phyloP scores from a whole-genome alignment of 1,284 basidiomycete genomes.

The Moesziomyces sp. region DNA sequence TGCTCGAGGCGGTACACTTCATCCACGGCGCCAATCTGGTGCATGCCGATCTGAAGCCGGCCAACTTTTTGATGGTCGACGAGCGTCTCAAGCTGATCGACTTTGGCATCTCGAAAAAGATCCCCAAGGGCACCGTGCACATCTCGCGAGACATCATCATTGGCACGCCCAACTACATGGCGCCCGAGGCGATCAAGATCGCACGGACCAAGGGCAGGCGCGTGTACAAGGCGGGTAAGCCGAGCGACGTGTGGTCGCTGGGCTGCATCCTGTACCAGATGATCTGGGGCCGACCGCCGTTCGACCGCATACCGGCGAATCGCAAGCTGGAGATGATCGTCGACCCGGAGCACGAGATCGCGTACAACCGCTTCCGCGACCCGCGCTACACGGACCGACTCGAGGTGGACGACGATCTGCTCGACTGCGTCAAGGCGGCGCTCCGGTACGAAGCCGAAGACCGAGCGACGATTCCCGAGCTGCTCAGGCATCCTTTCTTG shows the following conservation, averaged over 20 bases:
- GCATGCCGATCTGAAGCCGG: conserved; percentile 66
- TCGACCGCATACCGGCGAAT: conserved; percentile 85
- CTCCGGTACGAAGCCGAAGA: conserved; percentile 79
- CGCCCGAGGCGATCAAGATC: conserved; percentile 66
- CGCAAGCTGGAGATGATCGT: conserved; percentile 90
- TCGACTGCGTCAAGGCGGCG: conserved; percentile 80
- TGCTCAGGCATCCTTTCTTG: conserved; percentile 70
- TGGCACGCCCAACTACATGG: conserved; percentile 68
- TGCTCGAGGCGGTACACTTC: conserved; percentile 67
- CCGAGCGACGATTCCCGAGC: conserved; percentile 80
- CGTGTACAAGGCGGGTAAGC: conserved; percentile 68
- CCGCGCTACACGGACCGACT: conserved; percentile 70
- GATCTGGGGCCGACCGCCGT: conserved; percentile 91
- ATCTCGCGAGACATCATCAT: conserved; percentile 66
- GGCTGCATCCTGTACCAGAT: conserved; percentile 97
- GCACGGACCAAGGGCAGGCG: conserved; percentile 60
- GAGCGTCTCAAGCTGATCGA: conserved; percentile 92
- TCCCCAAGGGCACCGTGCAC: conserved; percentile 69
- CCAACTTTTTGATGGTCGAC: conserved; percentile 81
- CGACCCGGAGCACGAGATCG: conserved; percentile 77
- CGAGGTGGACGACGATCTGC: conserved; percentile 76
- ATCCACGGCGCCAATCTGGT: conserved; percentile 65
- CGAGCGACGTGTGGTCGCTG: conserved; percentile 90
- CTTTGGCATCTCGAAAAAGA: conserved; percentile 93
- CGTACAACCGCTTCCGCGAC: conserved; percentile 77